Percentiles rank a stretch among this genome's conserved stretches.
These are phyloP conservation scores for Fermentozyma sake DNA, from an alignment of 1,139 yeast genomes.

Conservation along the genomic window DNA sequence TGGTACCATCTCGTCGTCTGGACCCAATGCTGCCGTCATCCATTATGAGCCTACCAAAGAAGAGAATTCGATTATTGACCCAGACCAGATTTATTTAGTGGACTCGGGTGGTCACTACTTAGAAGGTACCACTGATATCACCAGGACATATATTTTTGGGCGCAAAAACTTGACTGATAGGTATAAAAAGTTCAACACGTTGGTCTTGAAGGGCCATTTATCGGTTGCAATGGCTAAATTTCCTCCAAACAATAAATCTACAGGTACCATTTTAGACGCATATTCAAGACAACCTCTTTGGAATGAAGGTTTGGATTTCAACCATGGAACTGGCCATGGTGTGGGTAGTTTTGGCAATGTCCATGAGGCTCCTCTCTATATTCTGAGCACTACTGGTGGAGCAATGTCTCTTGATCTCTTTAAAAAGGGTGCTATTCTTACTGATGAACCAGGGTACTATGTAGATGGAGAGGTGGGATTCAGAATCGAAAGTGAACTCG, in stretches of 20 bases:
- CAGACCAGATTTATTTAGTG: constrained; percentile 36
- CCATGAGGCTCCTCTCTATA: constrained; percentile 52
- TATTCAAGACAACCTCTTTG: constrained; percentile 50
- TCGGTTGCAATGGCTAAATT: constrained; percentile 51
- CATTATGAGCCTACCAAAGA: constrained; percentile 52
- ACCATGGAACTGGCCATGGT: constrained; percentile 62
- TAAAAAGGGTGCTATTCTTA: constrained; percentile 45
- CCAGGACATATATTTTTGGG: constrained; percentile 48
- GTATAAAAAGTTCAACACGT: constrained; percentile 40
- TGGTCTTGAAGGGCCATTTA: constrained; percentile 54
- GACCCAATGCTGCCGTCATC: constrained; percentile 51
- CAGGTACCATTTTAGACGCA: constrained; percentile 46
- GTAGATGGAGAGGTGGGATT: constrained; percentile 49
- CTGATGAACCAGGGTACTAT: constrained; percentile 58
- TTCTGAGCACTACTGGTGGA: constrained; percentile 37
- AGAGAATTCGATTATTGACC: constrained; percentile 36
- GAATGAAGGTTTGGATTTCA: constrained; percentile 50
- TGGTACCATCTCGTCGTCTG: constrained; percentile 51
- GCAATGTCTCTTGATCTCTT: constrained; percentile 28
- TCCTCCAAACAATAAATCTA: constrained; percentile 32
- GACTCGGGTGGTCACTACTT: constrained; percentile 56
- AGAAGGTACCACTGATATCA: constrained; percentile 59
- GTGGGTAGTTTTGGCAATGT: constrained; percentile 55
- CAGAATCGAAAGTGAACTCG: constrained; percentile 51
- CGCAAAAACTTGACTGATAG: constrained; percentile 18